Evolutionary conservation across 2,329 filamentous ascomycete species (phyloP), one percentile per base, ranked within the genome.

Genomic region (Coccinonectria pachysandricola): DNA sequence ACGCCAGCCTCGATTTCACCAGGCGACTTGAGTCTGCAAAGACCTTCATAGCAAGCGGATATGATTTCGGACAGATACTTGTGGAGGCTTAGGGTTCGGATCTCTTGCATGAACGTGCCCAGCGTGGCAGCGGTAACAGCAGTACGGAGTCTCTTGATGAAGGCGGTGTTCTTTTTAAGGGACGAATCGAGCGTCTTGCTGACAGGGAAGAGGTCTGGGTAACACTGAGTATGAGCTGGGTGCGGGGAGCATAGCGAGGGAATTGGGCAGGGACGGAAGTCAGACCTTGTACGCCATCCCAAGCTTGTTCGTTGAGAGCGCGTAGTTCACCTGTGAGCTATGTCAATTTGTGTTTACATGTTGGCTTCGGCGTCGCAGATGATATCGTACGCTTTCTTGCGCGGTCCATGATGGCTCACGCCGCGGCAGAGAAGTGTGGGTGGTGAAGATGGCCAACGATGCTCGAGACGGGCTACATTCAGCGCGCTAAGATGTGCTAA

Each of bases 51-150:
- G 61, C 85, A 93, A 35, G 88, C 88, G 12, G 87, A 87, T 45
- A 95, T 86, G 42, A 96, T 92, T 59, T 96, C 88, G 42, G 88
- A 95, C 10, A 96, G 75, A 57, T 96, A 96, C 54, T 94, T 95
- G 67, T 88, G 84, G 26, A 96, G 70, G 42, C 87, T 95, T 15
- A 96, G 68, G 14, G 84, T 82, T 45, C 81, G 79, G 45, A 94
- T 87, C 52, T 96, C 88, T 52, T 88, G 76, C 24, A 94, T 62
- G 57, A 96, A 93, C 32, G 85, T 91, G 40, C 72, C 65, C 28
- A 87, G 75, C 29, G 81, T 83, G 30, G 85, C 68, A 24, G 83
- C 62, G 37, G 81, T 87, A 37, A 96, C 78, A 34, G 85, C 83
- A 32, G 88, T 95, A 44, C 88, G 83, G 30, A 96, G 68, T 48